These are phyloP conservation scores for Rhizomucor miehei DNA, from an alignment of 371 early-diverging fungal genomes.

Conservation along the genomic window DNA sequence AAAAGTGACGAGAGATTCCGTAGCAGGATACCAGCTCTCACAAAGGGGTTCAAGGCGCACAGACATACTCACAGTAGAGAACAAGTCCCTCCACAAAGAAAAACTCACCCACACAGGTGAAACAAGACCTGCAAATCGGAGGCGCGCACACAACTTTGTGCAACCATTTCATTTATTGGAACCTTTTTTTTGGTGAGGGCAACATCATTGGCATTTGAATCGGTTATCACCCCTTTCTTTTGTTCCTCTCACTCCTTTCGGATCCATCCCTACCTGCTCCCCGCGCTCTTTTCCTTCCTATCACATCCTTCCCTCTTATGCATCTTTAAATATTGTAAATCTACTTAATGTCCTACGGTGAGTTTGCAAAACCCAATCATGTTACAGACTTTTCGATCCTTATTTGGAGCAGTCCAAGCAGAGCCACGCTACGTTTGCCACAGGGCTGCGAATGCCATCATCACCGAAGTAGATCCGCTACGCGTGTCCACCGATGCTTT, in stretches of 20 bases:
- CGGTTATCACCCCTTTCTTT: background rate
- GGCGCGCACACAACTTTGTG: too few relatives aligned
- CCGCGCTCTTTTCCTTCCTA: conserved; percentile 12
- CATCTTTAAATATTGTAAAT: conserved; percentile 2
- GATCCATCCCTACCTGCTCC: conserved; percentile 1
- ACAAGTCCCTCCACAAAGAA: too few relatives aligned
- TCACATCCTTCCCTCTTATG: conserved; percentile 3
- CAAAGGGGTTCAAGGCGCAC: too few relatives aligned
- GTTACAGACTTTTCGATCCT: background rate
- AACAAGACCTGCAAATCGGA: too few relatives aligned
- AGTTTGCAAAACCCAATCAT: conserved; percentile 5
- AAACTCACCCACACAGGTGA: too few relatives aligned
- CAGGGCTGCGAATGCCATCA: conserved; percentile 64
- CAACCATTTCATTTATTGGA: too few relatives aligned
- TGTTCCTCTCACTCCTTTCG: background rate
- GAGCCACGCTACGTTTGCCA: conserved; percentile 50
- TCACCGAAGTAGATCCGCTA: conserved; percentile 56
- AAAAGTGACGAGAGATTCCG: too few relatives aligned
- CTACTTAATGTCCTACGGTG: conserved; percentile 3
- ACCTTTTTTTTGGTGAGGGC: too few relatives aligned
- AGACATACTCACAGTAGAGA: too few relatives aligned
- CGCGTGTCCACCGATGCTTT: conserved; percentile 62
- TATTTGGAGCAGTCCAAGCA: background rate
- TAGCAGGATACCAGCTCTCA: too few relatives aligned
- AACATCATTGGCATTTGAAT: background rate